A percentile compares a stretch with the other conserved stretches of the same genome.
Evolutionary conservation across 441 rosid genomes (phyloP).

Genomic region (Macaranga tanarius): DNA sequence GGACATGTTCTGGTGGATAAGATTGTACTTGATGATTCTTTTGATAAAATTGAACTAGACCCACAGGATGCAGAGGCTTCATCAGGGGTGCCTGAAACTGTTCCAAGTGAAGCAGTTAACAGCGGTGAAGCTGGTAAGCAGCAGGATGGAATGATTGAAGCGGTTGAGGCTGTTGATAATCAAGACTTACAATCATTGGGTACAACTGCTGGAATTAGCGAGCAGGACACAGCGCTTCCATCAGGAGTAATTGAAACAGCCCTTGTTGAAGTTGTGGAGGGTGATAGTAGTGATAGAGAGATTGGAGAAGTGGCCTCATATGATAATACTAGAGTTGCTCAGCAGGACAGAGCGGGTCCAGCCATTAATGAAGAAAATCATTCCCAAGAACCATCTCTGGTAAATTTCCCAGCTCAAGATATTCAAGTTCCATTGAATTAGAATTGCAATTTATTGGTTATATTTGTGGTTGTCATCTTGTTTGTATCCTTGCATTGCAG

Average conservation of each 20-base stretch:
- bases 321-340: not conserved
- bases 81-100: constrained; percentile 12
- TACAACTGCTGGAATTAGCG: not conserved
- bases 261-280: not conserved
- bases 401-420: constrained; percentile 7
- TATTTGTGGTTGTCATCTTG: constrained; percentile 3
- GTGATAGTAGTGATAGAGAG: not conserved
- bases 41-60: not conserved
- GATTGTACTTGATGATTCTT: not conserved
- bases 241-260: not conserved
- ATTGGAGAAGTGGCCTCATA: not conserved
- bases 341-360: constrained; percentile 8
- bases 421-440: not conserved
- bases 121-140: constrained; percentile 5
- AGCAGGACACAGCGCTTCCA: not conserved
- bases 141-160: constrained; percentile 15
- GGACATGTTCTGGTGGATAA: constrained; percentile 4
- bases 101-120: constrained; percentile 8
- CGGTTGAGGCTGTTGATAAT: not conserved
- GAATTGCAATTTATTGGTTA: not conserved
- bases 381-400: constrained; percentile 19
- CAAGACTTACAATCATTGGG: constrained; percentile 3
- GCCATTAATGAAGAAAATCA: constrained; percentile 17
- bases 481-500: not conserved
- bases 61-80: constrained; percentile 6